Evolutionary conservation across 139 green algal genomes (phyloP).

Genomic region (Bryopsis sp.): DNA sequence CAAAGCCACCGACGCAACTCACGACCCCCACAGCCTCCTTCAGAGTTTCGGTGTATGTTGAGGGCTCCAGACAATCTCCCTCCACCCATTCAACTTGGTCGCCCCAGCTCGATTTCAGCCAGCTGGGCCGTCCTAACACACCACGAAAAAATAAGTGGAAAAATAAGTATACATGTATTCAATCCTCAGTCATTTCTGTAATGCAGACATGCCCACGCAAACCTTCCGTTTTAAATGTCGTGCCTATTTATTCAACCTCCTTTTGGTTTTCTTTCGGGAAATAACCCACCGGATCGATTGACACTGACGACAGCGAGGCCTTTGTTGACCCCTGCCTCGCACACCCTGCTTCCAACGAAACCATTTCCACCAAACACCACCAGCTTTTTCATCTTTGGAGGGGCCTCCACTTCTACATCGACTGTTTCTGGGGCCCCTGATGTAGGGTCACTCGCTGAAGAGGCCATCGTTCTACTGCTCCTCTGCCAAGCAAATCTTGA

Average conservation of each 20-base stretch:
- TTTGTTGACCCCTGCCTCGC: constrained; percentile 49
- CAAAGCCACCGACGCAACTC: constrained; percentile 74
- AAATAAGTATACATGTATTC: background rate
- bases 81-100: constrained; percentile 44
- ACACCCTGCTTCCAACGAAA: constrained; percentile 78
- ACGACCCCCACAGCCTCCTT: constrained; percentile 26
- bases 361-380: constrained; percentile 84
- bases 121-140: constrained; percentile 7
- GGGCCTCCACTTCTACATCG: too few species aligned
- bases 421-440: too few species aligned
- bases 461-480: too few species aligned
- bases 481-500: too few species aligned
- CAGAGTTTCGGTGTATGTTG: constrained; percentile 35
- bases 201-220: background rate
- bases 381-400: too few species aligned
- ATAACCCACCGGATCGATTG: constrained; percentile 50
- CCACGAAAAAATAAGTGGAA: background rate
- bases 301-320: constrained; percentile 63
- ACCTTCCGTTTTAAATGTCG: background rate
- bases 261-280: background rate
- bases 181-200: background rate
- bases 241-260: background rate
- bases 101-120: constrained; percentile 32
- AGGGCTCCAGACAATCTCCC: constrained; percentile 48
- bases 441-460: too few species aligned